Evolutionary conservation across 257 asterid genomes (phyloP), one percentile per base, ranked within the genome.

Genomic region (Solanum etuberosum): DNA sequence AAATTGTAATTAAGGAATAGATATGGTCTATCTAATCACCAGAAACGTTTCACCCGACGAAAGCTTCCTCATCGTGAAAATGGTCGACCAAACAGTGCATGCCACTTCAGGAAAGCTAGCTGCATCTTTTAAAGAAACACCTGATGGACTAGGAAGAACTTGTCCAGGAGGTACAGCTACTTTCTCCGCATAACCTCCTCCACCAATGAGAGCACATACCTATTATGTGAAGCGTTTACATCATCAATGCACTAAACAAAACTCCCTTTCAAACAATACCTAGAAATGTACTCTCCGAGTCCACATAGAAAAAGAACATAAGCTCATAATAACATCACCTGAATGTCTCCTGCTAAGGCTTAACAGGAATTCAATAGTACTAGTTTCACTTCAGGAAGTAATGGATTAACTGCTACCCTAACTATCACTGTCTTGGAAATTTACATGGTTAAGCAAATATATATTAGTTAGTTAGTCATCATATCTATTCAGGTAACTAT

Each of bases 161-260:
- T 94, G 98, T 57, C 93, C 97, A 14, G 94, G 93, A 6, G 95
- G 93, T 86, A 93, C 99, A 65, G 94, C 95, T 72, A 95, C 95
- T 91, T 95, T 97, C 95, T 94, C 99, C 0, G 99, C 98, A 68
- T 95, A 97, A n/a, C 98, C 95, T 37, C 98, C 99, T 87, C 98
- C 99, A 46, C 97, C 96, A n/a, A n/a, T n/a, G n/a, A n/a, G n/a
- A n/a, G n/a, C n/a, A n/a, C n/a, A n/a, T n/a, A 93, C 98, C 99
- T 97, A 86, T 35, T 25, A 15, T 86, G 20, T 42, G n/a, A n/a
- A 77, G 37, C 4, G 0, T 25, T 42, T 2, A 77, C 35, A 77
- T 77, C 63, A 42, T 77, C 63, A 42, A 42, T 77, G 61, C 34
- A 77, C 37, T 13, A 46, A 78, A 27, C 7, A 76, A 42, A 77